phyloP scores from a whole-genome alignment of 345 rosid species.

The Adansonia digitata region DNA sequence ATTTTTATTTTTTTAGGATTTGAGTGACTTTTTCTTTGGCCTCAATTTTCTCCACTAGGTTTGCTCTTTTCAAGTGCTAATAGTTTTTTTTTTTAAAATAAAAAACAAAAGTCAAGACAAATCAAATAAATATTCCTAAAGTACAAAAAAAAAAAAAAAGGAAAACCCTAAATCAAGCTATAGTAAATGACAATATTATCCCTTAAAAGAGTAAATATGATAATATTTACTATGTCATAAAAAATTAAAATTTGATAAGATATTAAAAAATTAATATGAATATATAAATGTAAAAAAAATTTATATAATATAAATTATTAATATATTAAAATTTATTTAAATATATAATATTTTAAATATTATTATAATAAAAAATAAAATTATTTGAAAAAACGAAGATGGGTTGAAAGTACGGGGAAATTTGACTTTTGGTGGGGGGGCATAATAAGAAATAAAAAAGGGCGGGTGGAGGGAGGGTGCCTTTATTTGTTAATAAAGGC shows the following conservation, averaged over 20 bases:
- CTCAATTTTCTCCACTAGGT: not conserved
- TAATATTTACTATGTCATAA: too few species aligned
- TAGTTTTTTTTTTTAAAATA: not conserved
- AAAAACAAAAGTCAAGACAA: not conserved
- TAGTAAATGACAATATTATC: not conserved
- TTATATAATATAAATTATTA: too few species aligned
- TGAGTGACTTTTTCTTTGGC: not conserved
- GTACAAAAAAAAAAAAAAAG: not conserved
- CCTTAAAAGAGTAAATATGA: not conserved
- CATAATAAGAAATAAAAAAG: not conserved
- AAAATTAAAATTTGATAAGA: too few species aligned
- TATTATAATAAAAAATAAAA: too few species aligned
- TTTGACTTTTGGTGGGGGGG: not conserved
- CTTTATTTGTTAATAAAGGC: not conserved
- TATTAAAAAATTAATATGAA: too few species aligned
- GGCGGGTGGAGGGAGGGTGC: too few species aligned
- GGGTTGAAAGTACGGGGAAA: not conserved
- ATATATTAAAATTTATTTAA: too few species aligned
- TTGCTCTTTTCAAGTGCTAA: not conserved
- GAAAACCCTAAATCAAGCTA: not conserved
- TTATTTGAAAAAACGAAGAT: too few species aligned
- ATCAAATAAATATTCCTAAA: not conserved
- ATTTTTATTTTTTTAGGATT: not conserved
- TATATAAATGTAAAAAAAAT: too few species aligned
- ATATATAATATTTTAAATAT: too few species aligned